Percentiles rank a stretch among this genome's conserved stretches.
These are phyloP conservation scores for Alternaria sp. DNA, from an alignment of 2,329 filamentous ascomycete species.

Conservation along the genomic window DNA sequence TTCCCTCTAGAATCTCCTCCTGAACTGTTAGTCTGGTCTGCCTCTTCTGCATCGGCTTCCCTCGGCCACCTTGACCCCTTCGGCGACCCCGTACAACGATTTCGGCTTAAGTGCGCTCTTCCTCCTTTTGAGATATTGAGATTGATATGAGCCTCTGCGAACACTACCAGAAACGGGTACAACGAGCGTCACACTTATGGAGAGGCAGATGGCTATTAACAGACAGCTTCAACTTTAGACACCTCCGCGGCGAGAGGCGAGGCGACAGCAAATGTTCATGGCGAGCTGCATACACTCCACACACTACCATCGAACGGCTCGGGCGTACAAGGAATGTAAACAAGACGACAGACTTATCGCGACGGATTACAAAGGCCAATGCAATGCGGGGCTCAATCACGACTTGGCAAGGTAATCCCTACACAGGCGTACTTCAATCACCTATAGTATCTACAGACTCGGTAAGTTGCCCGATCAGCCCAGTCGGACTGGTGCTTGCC, in stretches of 20 bases:
- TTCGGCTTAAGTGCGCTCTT: background rate
- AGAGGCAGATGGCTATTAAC: background rate
- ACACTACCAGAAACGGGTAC: background rate
- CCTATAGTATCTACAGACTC: background rate
- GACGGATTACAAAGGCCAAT: background rate
- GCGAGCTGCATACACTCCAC: background rate
- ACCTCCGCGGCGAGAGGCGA: background rate
- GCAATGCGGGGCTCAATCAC: background rate
- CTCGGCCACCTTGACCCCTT: background rate
- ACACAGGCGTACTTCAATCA: background rate
- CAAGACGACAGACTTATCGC: background rate
- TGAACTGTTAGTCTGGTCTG: background rate
- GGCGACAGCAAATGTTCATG: background rate
- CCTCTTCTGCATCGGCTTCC: background rate
- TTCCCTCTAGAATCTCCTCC: conserved; percentile 4
- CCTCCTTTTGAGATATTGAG: background rate
- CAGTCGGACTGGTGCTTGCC: background rate
- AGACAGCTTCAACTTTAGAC: background rate
- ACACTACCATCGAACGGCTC: background rate
- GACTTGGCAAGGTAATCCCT: background rate
- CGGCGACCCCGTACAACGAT: background rate
- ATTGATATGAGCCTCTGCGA: background rate
- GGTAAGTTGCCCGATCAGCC: background rate
- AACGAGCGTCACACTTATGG: background rate
- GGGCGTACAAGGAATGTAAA: background rate